phyloP scores from a whole-genome alignment of 202 grass and related monocot genomes.

The Dendrocalamus latiflorus region DNA sequence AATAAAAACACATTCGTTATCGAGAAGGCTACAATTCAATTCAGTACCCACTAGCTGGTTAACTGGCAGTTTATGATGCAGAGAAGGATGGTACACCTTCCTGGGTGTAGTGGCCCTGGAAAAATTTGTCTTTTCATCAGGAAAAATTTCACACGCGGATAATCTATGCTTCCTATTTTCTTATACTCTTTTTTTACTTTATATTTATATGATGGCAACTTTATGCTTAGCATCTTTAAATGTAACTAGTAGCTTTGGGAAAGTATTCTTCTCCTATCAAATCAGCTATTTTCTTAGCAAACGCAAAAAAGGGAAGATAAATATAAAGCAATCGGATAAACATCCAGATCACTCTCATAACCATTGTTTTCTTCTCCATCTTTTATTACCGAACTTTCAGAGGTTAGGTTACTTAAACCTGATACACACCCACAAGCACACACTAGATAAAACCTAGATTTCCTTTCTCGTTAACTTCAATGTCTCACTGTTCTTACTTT shows the following conservation, averaged over 20 bases:
- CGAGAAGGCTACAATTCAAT: no score
- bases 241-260: conserved; percentile 17
- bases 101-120: conserved; percentile 42
- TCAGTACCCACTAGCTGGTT: no score
- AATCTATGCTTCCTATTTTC: background rate
- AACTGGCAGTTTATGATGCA: no score
- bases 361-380: background rate
- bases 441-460: no score
- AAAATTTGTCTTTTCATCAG: conserved; percentile 36
- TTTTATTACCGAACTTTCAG: no score
- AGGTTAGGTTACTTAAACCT: conserved; percentile 6
- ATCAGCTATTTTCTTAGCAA: background rate
- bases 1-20: no score
- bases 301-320: background rate
- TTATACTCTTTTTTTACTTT: conserved; percentile 26
- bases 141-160: conserved; percentile 13
- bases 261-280: conserved; percentile 22
- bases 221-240: conserved; percentile 34
- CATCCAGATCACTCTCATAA: conserved; percentile 10
- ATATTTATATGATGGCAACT: conserved; percentile 21
- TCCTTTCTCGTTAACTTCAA: background rate
- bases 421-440: background rate
- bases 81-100: conserved; percentile 53
- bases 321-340: background rate
- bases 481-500: conserved; percentile 5